Evolutionary conservation across 164 flowering plant species (phyloP).

Genomic region (Berberis thunbergii): DNA sequence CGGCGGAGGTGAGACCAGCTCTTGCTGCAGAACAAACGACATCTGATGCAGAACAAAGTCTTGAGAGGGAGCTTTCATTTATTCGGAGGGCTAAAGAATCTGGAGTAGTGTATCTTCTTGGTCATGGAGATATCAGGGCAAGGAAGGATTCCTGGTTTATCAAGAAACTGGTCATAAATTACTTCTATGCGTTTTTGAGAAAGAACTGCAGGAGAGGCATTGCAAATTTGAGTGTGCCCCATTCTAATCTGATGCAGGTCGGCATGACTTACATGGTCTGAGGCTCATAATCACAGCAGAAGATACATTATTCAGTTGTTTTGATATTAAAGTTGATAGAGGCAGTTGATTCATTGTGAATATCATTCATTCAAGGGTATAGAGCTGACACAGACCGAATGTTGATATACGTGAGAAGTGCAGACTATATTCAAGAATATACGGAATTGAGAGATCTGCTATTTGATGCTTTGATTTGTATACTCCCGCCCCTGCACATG

Average conservation of each 20-base stretch:
- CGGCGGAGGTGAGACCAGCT: constrained; percentile 26
- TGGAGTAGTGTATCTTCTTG: constrained; percentile 94
- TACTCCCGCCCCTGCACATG: not conserved
- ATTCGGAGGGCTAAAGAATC: constrained; percentile 87
- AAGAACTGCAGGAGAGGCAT: constrained; percentile 90
- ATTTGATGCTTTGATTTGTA: not conserved
- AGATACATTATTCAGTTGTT: not conserved
- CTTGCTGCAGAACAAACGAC: constrained; percentile 19
- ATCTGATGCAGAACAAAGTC: constrained; percentile 66
- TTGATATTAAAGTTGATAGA: constrained; percentile 1
- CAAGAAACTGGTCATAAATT: constrained; percentile 82
- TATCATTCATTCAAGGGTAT: not conserved
- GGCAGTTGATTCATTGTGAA: constrained; percentile 1
- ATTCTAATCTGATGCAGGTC: constrained; percentile 84
- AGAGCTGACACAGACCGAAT: not conserved
- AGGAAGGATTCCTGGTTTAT: constrained; percentile 96
- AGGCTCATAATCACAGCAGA: constrained; percentile 6
- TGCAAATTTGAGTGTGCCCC: constrained; percentile 86
- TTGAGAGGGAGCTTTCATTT: constrained; percentile 86
- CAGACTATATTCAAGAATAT: not conserved
- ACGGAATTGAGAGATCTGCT: not conserved
- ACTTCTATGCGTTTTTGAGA: constrained; percentile 89
- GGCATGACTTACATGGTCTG: constrained; percentile 98
- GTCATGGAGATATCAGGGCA: constrained; percentile 93
- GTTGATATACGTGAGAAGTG: not conserved